Evolutionary conservation across 306 rosid genomes (phyloP).

Genomic region (Neltuma alba): DNA sequence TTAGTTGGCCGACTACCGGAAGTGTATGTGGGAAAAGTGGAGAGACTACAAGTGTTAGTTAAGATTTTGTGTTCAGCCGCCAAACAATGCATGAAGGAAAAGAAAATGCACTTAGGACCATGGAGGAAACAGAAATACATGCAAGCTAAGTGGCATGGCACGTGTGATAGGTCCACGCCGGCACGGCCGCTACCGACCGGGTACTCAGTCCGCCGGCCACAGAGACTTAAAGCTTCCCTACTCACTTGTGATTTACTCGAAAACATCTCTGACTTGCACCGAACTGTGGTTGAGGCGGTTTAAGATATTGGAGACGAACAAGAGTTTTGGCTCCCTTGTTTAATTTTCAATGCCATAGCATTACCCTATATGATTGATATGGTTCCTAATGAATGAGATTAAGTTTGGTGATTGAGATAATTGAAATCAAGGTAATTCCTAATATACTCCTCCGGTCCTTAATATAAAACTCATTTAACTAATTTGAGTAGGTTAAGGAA

Average conservation of each 20-base stretch:
- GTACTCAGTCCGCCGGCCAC: constrained; percentile 34
- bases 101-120: constrained; percentile 83
- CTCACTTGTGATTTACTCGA: constrained; percentile 70
- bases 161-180: constrained; percentile 44
- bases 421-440: background rate
- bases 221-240: constrained; percentile 69
- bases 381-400: background rate
- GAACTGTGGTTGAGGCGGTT: constrained; percentile 54
- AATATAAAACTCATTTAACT: too few species aligned
- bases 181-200: constrained; percentile 45
- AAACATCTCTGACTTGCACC: constrained; percentile 41
- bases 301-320: constrained; percentile 20
- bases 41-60: constrained; percentile 50
- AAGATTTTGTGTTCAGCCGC: constrained; percentile 79
- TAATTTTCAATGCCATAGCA: background rate
- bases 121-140: constrained; percentile 89
- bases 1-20: constrained; percentile 63
- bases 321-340: constrained; percentile 5
- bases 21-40: constrained; percentile 74
- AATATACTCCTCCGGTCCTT: too few species aligned
- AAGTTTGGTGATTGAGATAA: background rate
- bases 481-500: too few species aligned
- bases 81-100: constrained; percentile 84
- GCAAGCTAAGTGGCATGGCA: constrained; percentile 86
- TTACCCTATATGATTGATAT: background rate